Percentiles rank a stretch among this genome's conserved stretches.
phyloP scores from a whole-genome alignment of 2,329 filamentous ascomycete genomes.

The Periconia digitata region DNA sequence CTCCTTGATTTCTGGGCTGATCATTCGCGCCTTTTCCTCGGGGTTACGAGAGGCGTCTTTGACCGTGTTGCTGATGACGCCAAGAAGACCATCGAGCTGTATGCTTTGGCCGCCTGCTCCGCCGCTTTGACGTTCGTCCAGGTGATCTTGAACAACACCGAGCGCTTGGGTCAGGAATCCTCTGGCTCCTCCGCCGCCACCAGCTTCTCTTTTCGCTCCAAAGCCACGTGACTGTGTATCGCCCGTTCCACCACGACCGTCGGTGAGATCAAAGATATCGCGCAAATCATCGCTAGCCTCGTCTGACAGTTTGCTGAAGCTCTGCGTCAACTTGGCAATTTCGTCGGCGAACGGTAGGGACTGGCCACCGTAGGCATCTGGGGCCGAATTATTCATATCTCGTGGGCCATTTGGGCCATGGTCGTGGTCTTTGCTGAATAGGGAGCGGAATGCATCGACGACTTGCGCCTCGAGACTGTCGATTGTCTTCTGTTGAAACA shows the following conservation, averaged over 20 bases:
- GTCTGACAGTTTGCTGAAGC: slow-evolving; percentile 30
- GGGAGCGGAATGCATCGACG: slow-evolving; percentile 30
- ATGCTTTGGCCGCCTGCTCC: slow-evolving; percentile 15
- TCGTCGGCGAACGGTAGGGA: slow-evolving; percentile 34
- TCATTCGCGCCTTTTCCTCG: slow-evolving; percentile 31
- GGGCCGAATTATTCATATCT: slow-evolving; percentile 28
- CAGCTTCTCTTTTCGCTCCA: not conserved
- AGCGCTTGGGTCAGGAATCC: slow-evolving; percentile 30
- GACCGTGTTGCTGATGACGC: slow-evolving; percentile 28
- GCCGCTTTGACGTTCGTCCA: slow-evolving; percentile 17
- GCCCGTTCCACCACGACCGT: slow-evolving; percentile 15
- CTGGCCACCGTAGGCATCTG: slow-evolving; percentile 30
- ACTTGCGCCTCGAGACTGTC: slow-evolving; percentile 33
- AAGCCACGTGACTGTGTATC: slow-evolving; percentile 17
- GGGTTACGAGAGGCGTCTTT: slow-evolving; percentile 32
- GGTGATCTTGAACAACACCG: slow-evolving; percentile 27
- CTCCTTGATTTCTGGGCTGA: slow-evolving; percentile 34
- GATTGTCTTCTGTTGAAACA: slow-evolving; percentile 35
- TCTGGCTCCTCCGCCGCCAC: slow-evolving; percentile 14
- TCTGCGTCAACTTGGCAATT: slow-evolving; percentile 30
- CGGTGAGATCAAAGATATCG: slow-evolving; percentile 30
- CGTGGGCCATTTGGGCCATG: slow-evolving; percentile 16
- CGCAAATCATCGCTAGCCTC: slow-evolving; percentile 29
- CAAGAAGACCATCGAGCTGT: slow-evolving; percentile 29
- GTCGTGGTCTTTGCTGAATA: slow-evolving; percentile 25